phyloP scores from a whole-genome alignment of 2,329 filamentous ascomycete species.

The Pseudocercospora eumusae region DNA sequence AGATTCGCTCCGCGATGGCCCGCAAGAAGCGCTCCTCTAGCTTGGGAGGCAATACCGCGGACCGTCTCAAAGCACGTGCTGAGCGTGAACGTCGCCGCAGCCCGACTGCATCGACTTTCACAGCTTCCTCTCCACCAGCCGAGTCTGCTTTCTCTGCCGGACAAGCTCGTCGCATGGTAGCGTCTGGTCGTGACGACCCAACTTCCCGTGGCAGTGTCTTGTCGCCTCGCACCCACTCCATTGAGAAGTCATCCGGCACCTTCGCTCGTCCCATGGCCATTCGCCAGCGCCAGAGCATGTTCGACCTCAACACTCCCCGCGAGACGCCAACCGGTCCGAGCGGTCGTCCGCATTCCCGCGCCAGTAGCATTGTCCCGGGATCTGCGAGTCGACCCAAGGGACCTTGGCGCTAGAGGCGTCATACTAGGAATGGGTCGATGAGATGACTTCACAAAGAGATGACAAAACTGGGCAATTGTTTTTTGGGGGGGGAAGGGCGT shows the following conservation, averaged over 20 bases:
- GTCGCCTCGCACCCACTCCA: slow-evolving; percentile 60
- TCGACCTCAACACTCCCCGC: slow-evolving; percentile 23
- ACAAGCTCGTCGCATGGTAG: slow-evolving; percentile 67
- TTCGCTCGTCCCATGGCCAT: slow-evolving; percentile 17
- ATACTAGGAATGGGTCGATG: background rate
- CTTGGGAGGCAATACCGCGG: slow-evolving; percentile 41
- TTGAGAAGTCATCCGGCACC: slow-evolving; percentile 52
- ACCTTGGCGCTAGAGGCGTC: slow-evolving; percentile 16
- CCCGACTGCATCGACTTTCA: slow-evolving; percentile 49
- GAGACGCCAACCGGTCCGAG: slow-evolving; percentile 17
- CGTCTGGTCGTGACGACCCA: slow-evolving; percentile 58
- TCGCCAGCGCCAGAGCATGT: slow-evolving; percentile 26
- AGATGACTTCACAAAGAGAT: background rate
- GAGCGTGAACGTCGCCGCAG: slow-evolving; percentile 56
- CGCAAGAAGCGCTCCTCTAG: slow-evolving; percentile 47
- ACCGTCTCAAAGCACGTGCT: slow-evolving; percentile 39
- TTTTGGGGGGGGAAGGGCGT: background rate
- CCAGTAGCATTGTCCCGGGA: slow-evolving; percentile 20
- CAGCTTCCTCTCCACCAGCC: slow-evolving; percentile 53
- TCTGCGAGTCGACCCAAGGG: slow-evolving; percentile 16
- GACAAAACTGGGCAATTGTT: background rate
- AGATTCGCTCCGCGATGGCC: slow-evolving; percentile 51
- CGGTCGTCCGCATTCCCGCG: slow-evolving; percentile 18
- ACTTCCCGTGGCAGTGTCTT: slow-evolving; percentile 53
- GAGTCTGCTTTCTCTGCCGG: slow-evolving; percentile 65